phyloP scores from a whole-genome alignment of 108 stramenopile genomes.

The Pseudonitzschia delicatissima region DNA sequence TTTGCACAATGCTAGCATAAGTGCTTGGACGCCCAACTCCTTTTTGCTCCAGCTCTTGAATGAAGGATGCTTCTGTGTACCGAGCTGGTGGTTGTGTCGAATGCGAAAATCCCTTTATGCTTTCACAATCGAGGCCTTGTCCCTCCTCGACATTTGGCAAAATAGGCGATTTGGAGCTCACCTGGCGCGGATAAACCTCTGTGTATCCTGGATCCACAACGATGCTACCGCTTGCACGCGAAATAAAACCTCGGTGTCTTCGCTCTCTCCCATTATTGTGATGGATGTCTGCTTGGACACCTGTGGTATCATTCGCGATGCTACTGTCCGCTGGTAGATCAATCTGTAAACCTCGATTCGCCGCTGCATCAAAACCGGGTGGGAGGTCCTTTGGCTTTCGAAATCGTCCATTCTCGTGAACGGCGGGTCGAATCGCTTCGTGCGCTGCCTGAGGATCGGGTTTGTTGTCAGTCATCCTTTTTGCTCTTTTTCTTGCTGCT shows the following conservation, averaged over 20 bases:
- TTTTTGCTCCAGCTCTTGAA: conserved; percentile 67
- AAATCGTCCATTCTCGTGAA: conserved; percentile 40
- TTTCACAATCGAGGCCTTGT: conserved; percentile 27
- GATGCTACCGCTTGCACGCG: conserved; percentile 45
- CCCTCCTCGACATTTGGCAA: conserved; percentile 48
- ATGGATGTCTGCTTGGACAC: conserved; percentile 52
- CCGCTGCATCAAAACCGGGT: conserved; percentile 21
- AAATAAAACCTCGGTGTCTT: conserved; percentile 33
- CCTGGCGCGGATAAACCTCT: conserved; percentile 21
- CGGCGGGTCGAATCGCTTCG: conserved; percentile 81
- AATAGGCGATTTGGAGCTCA: conserved; percentile 1
- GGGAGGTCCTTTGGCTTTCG: conserved; percentile 23
- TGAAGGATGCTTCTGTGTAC: conserved; percentile 73
- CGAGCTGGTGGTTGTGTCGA: conserved; percentile 59
- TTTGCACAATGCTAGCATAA: conserved; percentile 65
- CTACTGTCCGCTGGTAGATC: conserved; percentile 63
- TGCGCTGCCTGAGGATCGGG: conserved; percentile 81
- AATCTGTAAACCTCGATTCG: conserved; percentile 48
- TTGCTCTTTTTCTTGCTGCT: conserved; percentile 7
- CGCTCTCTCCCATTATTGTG: conserved; percentile 31
- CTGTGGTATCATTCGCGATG: conserved; percentile 60
- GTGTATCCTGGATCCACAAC: conserved; percentile 54
- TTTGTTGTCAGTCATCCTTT: conserved; percentile 21
- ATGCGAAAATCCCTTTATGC: conserved; percentile 23
- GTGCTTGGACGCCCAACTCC: conserved; percentile 85